phyloP scores from a whole-genome alignment of 768 basidiomycete species.

The Suillus subaureus region DNA sequence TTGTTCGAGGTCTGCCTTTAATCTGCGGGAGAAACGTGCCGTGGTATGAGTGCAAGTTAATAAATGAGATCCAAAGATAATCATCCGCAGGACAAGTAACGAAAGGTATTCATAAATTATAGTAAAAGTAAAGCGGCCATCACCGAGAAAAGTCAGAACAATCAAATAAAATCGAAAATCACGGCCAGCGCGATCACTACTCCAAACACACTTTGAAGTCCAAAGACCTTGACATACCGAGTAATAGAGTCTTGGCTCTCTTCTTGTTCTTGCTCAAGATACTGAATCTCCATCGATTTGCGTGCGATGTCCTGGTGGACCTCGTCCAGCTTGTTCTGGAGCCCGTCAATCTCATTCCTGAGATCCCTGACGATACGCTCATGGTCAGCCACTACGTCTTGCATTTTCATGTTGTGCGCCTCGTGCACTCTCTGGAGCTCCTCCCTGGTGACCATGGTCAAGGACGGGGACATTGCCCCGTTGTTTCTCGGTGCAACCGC shows the following conservation, averaged over 20 bases:
- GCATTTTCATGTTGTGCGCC: constrained; percentile 81
- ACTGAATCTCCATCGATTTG: constrained; percentile 82
- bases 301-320: constrained; percentile 62
- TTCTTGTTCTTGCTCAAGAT: constrained; percentile 78
- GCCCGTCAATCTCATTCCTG: constrained; percentile 58
- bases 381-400: constrained; percentile 71
- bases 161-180: constrained; percentile 53
- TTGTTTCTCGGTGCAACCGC: constrained; percentile 57
- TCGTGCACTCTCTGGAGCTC: constrained; percentile 79
- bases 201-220: constrained; percentile 57
- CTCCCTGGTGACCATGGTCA: constrained; percentile 63
- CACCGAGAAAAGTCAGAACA: constrained; percentile 13
- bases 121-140: constrained; percentile 15
- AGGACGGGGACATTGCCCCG: constrained; percentile 41
- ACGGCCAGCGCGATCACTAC: constrained; percentile 54
- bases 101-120: constrained; percentile 21
- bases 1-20: constrained; percentile 68
- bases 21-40: constrained; percentile 45
- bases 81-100: constrained; percentile 17
- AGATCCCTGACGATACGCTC: constrained; percentile 56
- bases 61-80: constrained; percentile 37
- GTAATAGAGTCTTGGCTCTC: constrained; percentile 75
- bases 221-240: constrained; percentile 71
- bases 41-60: constrained; percentile 32
- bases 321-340: constrained; percentile 51